phyloP scores from a whole-genome alignment of 1,139 yeast genomes.

The Protomyces lactucae-debilis region DNA sequence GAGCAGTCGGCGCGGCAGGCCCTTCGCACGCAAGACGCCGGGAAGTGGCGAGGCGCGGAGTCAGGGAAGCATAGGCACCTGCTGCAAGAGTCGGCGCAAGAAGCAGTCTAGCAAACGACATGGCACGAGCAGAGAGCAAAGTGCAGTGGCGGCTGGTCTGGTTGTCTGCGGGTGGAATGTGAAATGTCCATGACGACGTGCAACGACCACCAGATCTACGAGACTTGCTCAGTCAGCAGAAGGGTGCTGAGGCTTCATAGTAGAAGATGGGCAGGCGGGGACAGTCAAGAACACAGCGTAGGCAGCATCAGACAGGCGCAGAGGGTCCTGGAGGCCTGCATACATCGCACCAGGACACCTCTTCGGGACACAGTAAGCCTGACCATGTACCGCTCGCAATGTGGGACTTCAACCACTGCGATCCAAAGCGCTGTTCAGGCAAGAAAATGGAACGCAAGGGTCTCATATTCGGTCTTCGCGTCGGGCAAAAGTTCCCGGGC shows the following conservation, averaged over 20 bases:
- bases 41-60: not conserved
- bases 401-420: conserved; percentile 91
- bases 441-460: conserved; percentile 89
- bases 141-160: no score
- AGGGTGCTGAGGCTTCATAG: no score
- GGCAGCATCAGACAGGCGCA: not conserved
- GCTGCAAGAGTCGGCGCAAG: conserved; percentile 13
- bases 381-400: conserved; percentile 23
- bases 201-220: no score
- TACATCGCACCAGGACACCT: not conserved
- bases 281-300: conserved; percentile 42
- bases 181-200: no score
- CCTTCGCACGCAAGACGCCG: not conserved
- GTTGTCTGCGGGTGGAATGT: no score
- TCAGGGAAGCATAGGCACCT: not conserved
- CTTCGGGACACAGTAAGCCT: not conserved
- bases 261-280: conserved; percentile 35
- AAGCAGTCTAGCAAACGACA: conserved; percentile 21
- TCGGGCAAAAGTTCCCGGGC: conserved; percentile 91
- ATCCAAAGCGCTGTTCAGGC: conserved; percentile 96
- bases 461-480: conserved; percentile 64
- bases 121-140: not conserved
- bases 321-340: not conserved
- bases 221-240: no score
- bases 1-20: not conserved